Evolutionary conservation across 2,329 filamentous ascomycete genomes (phyloP).

Genomic region (Coleophoma crateriformis): DNA sequence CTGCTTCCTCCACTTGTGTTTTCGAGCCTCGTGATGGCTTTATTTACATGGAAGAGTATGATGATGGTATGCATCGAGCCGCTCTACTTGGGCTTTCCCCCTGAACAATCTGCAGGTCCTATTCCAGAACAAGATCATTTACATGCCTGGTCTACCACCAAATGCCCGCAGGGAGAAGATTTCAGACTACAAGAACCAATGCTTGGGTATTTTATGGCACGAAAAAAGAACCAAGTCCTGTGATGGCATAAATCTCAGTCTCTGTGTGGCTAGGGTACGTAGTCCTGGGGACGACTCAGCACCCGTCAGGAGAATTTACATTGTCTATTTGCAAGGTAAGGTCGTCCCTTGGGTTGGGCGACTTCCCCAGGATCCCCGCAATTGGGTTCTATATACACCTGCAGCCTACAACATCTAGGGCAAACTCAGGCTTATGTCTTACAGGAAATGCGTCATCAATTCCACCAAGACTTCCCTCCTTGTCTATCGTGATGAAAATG

Average conservation of each 20-base stretch:
- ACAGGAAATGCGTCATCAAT: slow-evolving; percentile 54
- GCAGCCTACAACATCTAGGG: not conserved
- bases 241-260: slow-evolving; percentile 60
- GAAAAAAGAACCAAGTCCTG: slow-evolving; percentile 53
- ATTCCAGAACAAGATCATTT: slow-evolving; percentile 79
- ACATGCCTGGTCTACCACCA: slow-evolving; percentile 71
- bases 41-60: slow-evolving; percentile 63
- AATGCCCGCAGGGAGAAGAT: slow-evolving; percentile 64
- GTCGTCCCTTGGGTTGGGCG: slow-evolving; percentile 3
- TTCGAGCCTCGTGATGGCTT: slow-evolving; percentile 53
- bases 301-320: slow-evolving; percentile 35
- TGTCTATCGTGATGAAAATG: slow-evolving; percentile 45
- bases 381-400: too few relatives aligned
- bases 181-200: slow-evolving; percentile 53
- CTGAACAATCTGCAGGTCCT: slow-evolving; percentile 22
- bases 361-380: too few relatives aligned
- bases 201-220: slow-evolving; percentile 60
- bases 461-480: slow-evolving; percentile 49
- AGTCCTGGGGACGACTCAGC: not conserved
- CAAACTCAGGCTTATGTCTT: slow-evolving; percentile 14
- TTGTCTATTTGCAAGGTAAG: slow-evolving; percentile 52
- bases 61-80: slow-evolving; percentile 51
- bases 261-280: slow-evolving; percentile 40
- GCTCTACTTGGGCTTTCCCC: too few relatives aligned
- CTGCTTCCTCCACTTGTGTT: slow-evolving; percentile 56